Percentiles rank a stretch among this genome's conserved stretches.
phyloP scores from a whole-genome alignment of 2,329 filamentous ascomycete genomes.

The Sporothrix brunneoviolacea region DNA sequence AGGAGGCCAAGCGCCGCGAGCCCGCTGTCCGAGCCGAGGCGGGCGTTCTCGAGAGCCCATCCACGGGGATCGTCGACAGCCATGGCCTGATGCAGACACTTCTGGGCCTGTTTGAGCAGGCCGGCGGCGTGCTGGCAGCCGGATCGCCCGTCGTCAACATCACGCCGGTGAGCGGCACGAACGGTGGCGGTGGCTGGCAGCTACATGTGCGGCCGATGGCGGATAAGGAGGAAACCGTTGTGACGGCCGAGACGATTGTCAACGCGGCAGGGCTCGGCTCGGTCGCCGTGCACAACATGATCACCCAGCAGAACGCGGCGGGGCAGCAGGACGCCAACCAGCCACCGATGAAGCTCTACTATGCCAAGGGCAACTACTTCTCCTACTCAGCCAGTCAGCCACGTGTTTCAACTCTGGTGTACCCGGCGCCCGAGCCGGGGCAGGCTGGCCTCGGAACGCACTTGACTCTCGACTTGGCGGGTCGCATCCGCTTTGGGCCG shows the following conservation, averaged over 20 bases:
- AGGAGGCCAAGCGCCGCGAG: slow-evolving; percentile 59
- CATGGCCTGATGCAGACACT: slow-evolving; percentile 80
- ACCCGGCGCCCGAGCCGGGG: slow-evolving; percentile 78
- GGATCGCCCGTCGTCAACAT: slow-evolving; percentile 59
- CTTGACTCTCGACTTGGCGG: slow-evolving; percentile 80
- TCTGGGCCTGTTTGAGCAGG: slow-evolving; percentile 67
- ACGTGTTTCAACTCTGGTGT: slow-evolving; percentile 65
- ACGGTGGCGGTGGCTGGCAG: slow-evolving; percentile 59
- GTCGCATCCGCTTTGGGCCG: slow-evolving; percentile 82
- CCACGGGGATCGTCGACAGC: slow-evolving; percentile 85
- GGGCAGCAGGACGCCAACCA: slow-evolving; percentile 35
- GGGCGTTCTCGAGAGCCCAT: slow-evolving; percentile 75
- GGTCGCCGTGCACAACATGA: slow-evolving; percentile 72
- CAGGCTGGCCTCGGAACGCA: slow-evolving; percentile 85
- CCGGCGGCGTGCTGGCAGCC: slow-evolving; percentile 67
- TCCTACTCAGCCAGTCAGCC: slow-evolving; percentile 65
- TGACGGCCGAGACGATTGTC: slow-evolving; percentile 70
- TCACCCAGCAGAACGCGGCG: slow-evolving; percentile 45
- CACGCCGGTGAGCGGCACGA: slow-evolving; percentile 34
- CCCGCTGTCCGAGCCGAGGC: slow-evolving; percentile 66
- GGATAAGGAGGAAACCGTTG: slow-evolving; percentile 32
- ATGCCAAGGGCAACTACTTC: slow-evolving; percentile 95
- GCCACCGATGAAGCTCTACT: slow-evolving; percentile 53
- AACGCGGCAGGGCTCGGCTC: slow-evolving; percentile 83
- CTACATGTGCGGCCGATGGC: slow-evolving; percentile 40